Evolutionary conservation across 768 basidiomycete genomes (phyloP).

Genomic region (Russula sp.): DNA sequence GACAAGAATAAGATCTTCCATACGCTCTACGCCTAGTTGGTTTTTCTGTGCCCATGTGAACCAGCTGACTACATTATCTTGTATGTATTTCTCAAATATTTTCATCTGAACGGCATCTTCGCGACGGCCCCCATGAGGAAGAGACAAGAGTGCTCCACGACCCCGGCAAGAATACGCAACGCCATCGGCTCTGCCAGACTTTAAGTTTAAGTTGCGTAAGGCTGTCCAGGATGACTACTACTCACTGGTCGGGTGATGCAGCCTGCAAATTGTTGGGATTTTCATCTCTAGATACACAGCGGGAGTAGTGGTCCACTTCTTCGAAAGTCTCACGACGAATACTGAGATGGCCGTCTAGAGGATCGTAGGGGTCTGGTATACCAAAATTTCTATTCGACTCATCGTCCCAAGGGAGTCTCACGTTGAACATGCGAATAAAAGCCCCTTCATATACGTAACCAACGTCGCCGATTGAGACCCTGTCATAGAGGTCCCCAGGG

Average conservation of each 20-base stretch:
- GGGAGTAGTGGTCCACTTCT: background rate
- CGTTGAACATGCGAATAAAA: conserved; percentile 29
- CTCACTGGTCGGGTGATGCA: background rate
- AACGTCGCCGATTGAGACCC: conserved; percentile 27
- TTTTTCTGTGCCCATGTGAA: too few relatives aligned
- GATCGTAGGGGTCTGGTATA: background rate
- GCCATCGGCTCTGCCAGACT: background rate
- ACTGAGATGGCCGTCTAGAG: background rate
- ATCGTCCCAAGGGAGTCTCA: conserved; percentile 1
- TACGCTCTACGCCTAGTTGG: too few relatives aligned
- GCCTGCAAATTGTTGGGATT: background rate
- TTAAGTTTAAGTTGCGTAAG: background rate
- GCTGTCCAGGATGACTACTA: background rate
- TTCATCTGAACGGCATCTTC: too few relatives aligned
- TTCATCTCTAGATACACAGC: background rate
- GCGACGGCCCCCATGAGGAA: too few relatives aligned
- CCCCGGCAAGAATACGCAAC: background rate
- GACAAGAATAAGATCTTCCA: too few relatives aligned
- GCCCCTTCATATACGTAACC: conserved; percentile 25
- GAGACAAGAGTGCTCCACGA: too few relatives aligned
- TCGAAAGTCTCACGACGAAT: background rate
- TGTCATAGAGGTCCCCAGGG: conserved; percentile 19
- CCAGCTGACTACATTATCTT: too few relatives aligned
- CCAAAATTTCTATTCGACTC: background rate
- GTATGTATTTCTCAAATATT: too few relatives aligned